Base-by-base conservation (phyloP, 176 grass and related monocot species). In the Musa troglodytarum region DNA sequence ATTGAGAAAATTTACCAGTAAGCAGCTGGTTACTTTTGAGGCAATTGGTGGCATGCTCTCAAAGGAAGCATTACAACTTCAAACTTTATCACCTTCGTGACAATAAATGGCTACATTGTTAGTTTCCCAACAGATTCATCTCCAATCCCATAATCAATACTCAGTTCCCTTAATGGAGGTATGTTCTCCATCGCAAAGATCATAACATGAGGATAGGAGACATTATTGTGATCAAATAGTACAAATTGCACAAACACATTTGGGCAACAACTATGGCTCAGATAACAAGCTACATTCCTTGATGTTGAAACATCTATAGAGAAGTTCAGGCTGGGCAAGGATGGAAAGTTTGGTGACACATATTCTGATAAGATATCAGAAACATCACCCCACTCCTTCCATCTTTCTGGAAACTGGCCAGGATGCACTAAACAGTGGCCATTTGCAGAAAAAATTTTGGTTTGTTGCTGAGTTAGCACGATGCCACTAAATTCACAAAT, bases 231-330 rank as follows among this genome's bases (percentile, higher is more conserved):
- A 73, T 99, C 96, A 81, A 81, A 99, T 62, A 99, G 49, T 22
- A 92, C 96, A 87, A 89, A 89, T 78, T 99, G 96, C 59, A 87
- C 77, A 89, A 99, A 99, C 23, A 99, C 88, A 26, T 99, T 99
- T 50, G 96, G 96, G 78, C 91, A 87, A 79, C 86, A 88, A 72
- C 96, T 99, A 80, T 99, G 96, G 79, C 96, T 99, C 79, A 99
- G 83, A 87, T 99, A 99, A 79, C 96, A 99, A 79, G 91, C 91
- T 63, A 99, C 96, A 84, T 99, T 99, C 83, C 96, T 89, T 56
- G 84, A 85, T 73, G 66, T 91, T 49, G 96, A 99, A 63, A 99
- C 96, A 23, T 92, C 96, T 52, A 99, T 92, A 23, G 90, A 85
- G 81, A 94, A 95, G 63, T 87, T 85, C 64, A 89, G 78, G 76